Evolutionary conservation across 208 protist species (phyloP).

Genomic region (Acanthamoeba castellanii): DNA sequence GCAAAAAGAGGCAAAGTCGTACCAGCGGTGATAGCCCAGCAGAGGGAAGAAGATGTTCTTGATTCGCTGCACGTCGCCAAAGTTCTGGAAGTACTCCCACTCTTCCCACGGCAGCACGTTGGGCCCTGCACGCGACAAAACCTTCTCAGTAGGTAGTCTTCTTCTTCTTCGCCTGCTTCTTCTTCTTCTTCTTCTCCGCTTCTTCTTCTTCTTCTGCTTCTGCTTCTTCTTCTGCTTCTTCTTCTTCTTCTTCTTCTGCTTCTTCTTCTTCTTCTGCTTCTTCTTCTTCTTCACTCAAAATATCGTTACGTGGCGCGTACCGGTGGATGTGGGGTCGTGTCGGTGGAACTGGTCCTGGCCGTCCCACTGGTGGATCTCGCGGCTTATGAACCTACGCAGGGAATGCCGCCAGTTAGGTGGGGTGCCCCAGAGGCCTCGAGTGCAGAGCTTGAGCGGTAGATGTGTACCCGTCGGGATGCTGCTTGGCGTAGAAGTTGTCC

Average conservation of each 20-base stretch:
- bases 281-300: no score
- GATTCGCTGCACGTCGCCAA: slow-evolving; percentile 20
- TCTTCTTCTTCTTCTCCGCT: no score
- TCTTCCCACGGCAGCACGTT: slow-evolving; percentile 64
- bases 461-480: slow-evolving; percentile 45
- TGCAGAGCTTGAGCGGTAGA: no score
- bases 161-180: no score
- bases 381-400: not conserved
- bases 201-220: no score
- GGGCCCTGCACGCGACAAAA: not conserved
- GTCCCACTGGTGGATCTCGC: slow-evolving; percentile 65
- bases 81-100: slow-evolving; percentile 67
- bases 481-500: slow-evolving; percentile 72
- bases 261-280: no score
- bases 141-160: not conserved
- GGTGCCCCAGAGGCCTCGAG: no score
- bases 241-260: no score
- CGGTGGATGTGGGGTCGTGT: slow-evolving; percentile 32
- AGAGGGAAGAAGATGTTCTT: slow-evolving; percentile 65
- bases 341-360: slow-evolving; percentile 53
- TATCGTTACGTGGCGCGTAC: not conserved
- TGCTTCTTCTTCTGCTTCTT: no score
- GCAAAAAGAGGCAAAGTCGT: not conserved
- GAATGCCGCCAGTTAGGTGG: no score
- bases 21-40: slow-evolving; percentile 30